Percentiles rank a stretch among this genome's conserved stretches.
Conservation (phyloP, 345 rosid genomes). For the Euphorbia tirucalli region DNA sequence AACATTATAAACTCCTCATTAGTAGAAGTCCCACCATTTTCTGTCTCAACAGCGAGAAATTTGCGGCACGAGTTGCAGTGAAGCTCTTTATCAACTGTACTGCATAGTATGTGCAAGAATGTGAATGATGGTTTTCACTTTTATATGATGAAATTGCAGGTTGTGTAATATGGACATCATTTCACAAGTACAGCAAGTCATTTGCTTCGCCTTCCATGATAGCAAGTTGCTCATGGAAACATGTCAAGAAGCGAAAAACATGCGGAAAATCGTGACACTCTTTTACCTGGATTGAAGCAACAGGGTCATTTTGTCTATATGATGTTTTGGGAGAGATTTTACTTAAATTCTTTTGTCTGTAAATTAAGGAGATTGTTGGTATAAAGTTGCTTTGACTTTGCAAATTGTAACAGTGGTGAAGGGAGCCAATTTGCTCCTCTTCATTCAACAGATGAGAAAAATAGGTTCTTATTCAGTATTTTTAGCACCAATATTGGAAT, state of each 20-base stretch:
- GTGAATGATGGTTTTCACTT: background rate
- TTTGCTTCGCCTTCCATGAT: slow-evolving; percentile 97
- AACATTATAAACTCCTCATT: too few species aligned
- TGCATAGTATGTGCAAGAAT: background rate
- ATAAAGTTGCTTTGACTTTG: background rate
- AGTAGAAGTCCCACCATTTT: too few species aligned
- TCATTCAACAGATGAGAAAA: slow-evolving; percentile 9
- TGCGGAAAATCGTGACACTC: slow-evolving; percentile 86
- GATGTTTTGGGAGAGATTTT: slow-evolving; percentile 13
- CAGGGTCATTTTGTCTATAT: slow-evolving; percentile 17
- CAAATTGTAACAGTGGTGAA: slow-evolving; percentile 11
- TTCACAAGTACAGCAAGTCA: slow-evolving; percentile 92
- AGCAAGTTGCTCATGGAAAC: slow-evolving; percentile 92
- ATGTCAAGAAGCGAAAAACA: slow-evolving; percentile 90
- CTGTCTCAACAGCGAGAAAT: too few species aligned
- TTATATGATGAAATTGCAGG: slow-evolving; percentile 46
- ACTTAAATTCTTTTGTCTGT: slow-evolving; percentile 24
- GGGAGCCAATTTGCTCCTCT: slow-evolving; percentile 29
- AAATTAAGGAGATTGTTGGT: slow-evolving; percentile 20
- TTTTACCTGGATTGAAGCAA: slow-evolving; percentile 77
- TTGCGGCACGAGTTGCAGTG: too few species aligned
- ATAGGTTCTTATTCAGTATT: background rate
- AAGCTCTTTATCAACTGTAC: too few species aligned
- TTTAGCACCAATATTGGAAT: too few species aligned
- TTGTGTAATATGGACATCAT: slow-evolving; percentile 93